Evolutionary conservation across 495 filamentous ascomycete species (phyloP), one percentile per base, ranked within the genome.

Genomic region (Lophiotrema nucula): DNA sequence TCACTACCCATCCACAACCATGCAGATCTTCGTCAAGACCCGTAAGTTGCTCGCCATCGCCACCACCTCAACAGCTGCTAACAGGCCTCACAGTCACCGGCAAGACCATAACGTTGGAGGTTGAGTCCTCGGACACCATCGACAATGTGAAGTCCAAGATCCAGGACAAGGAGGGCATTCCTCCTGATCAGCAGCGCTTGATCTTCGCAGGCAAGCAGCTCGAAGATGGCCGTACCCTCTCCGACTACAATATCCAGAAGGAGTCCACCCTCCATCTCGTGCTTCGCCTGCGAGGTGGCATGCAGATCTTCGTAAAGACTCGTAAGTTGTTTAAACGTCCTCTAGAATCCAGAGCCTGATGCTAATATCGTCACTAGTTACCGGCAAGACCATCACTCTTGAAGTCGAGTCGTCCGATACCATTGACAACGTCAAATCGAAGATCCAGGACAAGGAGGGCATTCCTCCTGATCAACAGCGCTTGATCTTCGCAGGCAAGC

Each of bases 141-240:
- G 93, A 97, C 80, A 97, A 97, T 68, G 92, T 97, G 66, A 97
- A 97, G 87, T 82, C 81, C 57, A 97, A 97, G 87, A 97, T 97
- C 49, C 92, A 97, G 75, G 92, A 97, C 73, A 97, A 97, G 89
- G 92, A 97, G 77, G 92, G 92, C 38, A 97, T 97, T 67, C 92
- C 92, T 43, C 92, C 92, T 11, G 92, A 97, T 74, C 92, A 97
- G 74, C 92, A 97, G 82, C 92, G 92, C 72, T 77, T 97, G 77
- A 97, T 97, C 78, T 97, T 97, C 70, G 92, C 92, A 60, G 92
- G 92, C 61, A 97, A 97, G 85, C 92, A 97, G 72, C 85, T 97
- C 12, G 92, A 97, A 72, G 92, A 97, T 71, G 92, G 92, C 61
- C 92, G 92, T 56, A 97, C 92, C 58, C 82, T 97, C 5, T 92